phyloP scores from a whole-genome alignment of 2,329 filamentous ascomycete genomes.

The Fusarium sp. region DNA sequence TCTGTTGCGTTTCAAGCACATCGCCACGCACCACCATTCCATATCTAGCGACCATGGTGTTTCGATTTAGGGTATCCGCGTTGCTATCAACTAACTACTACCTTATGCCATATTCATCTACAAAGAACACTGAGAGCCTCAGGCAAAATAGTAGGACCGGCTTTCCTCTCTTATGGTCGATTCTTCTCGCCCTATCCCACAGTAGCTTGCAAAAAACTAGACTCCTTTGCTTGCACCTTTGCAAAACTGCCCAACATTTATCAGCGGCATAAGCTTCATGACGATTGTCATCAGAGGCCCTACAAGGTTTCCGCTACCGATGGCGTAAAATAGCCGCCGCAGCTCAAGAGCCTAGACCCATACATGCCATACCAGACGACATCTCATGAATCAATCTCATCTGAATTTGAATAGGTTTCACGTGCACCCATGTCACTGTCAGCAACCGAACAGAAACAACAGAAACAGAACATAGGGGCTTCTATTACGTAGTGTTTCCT shows the following conservation, averaged over 20 bases:
- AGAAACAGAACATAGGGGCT: background rate
- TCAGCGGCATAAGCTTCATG: conserved; percentile 9
- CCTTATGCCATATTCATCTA: background rate
- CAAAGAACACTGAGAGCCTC: background rate
- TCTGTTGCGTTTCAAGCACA: conserved; percentile 23
- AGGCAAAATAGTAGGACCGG: background rate
- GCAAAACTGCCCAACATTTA: background rate
- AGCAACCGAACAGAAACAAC: background rate
- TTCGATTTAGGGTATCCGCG: conserved; percentile 15
- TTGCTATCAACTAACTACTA: background rate
- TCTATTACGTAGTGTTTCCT: background rate
- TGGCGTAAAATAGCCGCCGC: conserved; percentile 27
- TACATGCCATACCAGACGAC: conserved; percentile 22
- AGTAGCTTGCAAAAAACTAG: background rate
- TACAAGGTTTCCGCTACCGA: conserved; percentile 23
- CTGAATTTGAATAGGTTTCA: background rate
- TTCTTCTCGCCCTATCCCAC: background rate
- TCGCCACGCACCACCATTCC: conserved; percentile 38
- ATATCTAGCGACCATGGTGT: conserved; percentile 11
- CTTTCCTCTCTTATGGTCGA: background rate
- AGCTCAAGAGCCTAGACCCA: conserved; percentile 14
- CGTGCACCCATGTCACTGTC: background rate
- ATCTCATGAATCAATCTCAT: conserved; percentile 8
- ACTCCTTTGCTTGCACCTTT: background rate
- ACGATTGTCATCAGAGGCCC: conserved; percentile 2